phyloP scores from a whole-genome alignment of 768 basidiomycete species.

The Naganishia friedmannii region DNA sequence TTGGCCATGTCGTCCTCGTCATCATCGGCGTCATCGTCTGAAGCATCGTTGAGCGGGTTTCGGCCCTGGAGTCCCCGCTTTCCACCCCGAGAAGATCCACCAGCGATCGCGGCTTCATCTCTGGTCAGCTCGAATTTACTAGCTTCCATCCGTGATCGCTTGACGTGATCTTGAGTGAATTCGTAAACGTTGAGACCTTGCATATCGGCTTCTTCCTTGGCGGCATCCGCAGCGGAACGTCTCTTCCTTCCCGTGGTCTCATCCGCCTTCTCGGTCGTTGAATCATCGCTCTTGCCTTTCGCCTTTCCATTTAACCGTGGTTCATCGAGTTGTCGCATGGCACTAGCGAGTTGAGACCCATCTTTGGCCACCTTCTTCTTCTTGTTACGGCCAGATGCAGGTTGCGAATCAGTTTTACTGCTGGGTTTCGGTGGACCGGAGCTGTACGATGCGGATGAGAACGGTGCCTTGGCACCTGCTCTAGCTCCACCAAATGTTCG shows the following conservation, averaged over 20 bases:
- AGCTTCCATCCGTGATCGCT: conserved; percentile 18
- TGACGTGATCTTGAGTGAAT: conserved; percentile 17
- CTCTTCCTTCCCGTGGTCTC: background rate
- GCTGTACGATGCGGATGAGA: conserved; percentile 19
- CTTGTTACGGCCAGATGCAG: conserved; percentile 10
- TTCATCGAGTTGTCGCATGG: conserved; percentile 3
- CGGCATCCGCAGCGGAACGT: conserved; percentile 20
- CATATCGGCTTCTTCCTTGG: conserved; percentile 13
- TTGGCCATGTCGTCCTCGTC: conserved; percentile 51
- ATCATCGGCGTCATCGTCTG: conserved; percentile 50
- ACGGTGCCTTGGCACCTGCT: conserved; percentile 10
- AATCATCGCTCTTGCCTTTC: background rate
- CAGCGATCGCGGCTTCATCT: conserved; percentile 33
- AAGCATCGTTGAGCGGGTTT: conserved; percentile 36
- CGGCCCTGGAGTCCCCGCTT: conserved; percentile 8
- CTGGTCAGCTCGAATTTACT: conserved; percentile 30
- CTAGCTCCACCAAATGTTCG: conserved; percentile 2
- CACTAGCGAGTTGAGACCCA: conserved; percentile 9
- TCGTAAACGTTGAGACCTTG: conserved; percentile 30
- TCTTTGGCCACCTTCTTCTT: conserved; percentile 10
- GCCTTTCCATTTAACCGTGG: conserved; percentile 2
- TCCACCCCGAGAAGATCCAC: conserved; percentile 20
- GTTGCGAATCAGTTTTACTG: conserved; percentile 1
- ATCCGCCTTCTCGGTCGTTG: background rate
- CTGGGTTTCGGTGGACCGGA: conserved; percentile 8